Evolutionary conservation across 2,329 filamentous ascomycete genomes (phyloP), one percentile per base, ranked within the genome.

Genomic region (Trichoderma sp.): DNA sequence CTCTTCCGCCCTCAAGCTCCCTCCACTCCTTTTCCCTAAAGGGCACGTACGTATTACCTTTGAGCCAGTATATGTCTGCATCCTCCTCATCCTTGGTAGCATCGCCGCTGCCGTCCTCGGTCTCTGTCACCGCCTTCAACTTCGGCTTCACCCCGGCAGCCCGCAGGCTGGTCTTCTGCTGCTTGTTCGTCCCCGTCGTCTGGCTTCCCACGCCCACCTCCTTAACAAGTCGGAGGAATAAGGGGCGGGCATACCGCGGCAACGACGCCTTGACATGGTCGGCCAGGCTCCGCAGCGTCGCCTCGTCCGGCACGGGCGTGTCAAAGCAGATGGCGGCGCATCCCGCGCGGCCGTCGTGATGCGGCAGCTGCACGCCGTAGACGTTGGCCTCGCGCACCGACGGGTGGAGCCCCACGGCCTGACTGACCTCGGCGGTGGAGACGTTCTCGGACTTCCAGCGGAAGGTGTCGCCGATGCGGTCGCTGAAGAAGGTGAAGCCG

Each of bases 361-460:
- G 85, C 0, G 93, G 93, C 8, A 97, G 80, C 53, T 88, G 79
- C 2, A 97, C 92, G 47, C 93, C 93, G 75, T 96, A 97, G 33
- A 97, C 93, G 74, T 96, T 96, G 37, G 92, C 91, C 81, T 97
- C 93, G 37, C 86, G 82, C 16, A 97, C 84, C 0, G 83, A 82
- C 0, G 89, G 83, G 76, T 94, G 91, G 0, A 83, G 80, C 16
- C 92, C 90, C 0, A 97, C 79, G 0, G 88, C 88, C 76, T 94
- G 88, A n/a, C 90, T 87, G 21, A 97, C 94, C 78, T 97, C 93
- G 61, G 87, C 89, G 0, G 92, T 94, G 3, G 91, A 93, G 0
- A 95, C 91, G 74, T 95, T 95, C 79, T 95, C 92, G 62, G 89
- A 90, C 81, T 96, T 93, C 91, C 91, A 93, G 60, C 91, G 87